These are phyloP conservation scores for Apiospora rasikravindrae DNA, from an alignment of 2,329 filamentous ascomycete species.

Conservation along the genomic window DNA sequence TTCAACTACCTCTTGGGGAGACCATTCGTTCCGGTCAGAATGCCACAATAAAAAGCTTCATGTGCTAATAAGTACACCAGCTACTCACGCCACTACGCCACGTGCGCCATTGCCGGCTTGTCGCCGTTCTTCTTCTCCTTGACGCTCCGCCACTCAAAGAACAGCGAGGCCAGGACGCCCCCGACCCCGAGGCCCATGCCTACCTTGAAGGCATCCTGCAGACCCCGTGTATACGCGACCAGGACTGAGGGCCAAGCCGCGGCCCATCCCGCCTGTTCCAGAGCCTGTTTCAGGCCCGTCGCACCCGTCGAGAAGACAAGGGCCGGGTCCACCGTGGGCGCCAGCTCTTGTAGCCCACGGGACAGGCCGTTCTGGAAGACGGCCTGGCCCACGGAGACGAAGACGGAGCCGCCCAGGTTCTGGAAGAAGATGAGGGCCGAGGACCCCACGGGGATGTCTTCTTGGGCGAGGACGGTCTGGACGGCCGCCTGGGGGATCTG, in stretches of 20 bases:
- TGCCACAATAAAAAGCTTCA: neutral
- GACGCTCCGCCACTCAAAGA: conserved; percentile 14
- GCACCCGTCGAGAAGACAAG: conserved; percentile 3
- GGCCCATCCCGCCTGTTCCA: neutral
- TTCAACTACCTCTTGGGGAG: too few species aligned
- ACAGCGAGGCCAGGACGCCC: neutral
- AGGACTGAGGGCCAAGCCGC: neutral
- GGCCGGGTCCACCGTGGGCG: neutral
- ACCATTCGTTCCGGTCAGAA: too few species aligned
- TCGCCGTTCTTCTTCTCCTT: neutral
- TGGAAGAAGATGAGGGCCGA: conserved; percentile 64
- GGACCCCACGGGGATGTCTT: conserved; percentile 53
- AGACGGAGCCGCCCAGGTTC: conserved; percentile 66
- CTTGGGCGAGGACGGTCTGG: conserved; percentile 53
- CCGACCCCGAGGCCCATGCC: neutral
- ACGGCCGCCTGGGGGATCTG: conserved; percentile 52
- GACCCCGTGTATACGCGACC: neutral
- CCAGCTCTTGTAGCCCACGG: neutral
- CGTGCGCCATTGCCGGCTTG: neutral
- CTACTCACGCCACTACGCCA: neutral
- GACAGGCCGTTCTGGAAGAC: conserved; percentile 67
- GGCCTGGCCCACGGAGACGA: conserved; percentile 68
- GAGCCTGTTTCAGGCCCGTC: neutral
- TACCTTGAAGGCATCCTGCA: neutral
- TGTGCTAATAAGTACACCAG: neutral